Evolutionary conservation across 2,329 filamentous ascomycete species (phyloP), one percentile per base, ranked within the genome.

Genomic region (Oidium heveae): DNA sequence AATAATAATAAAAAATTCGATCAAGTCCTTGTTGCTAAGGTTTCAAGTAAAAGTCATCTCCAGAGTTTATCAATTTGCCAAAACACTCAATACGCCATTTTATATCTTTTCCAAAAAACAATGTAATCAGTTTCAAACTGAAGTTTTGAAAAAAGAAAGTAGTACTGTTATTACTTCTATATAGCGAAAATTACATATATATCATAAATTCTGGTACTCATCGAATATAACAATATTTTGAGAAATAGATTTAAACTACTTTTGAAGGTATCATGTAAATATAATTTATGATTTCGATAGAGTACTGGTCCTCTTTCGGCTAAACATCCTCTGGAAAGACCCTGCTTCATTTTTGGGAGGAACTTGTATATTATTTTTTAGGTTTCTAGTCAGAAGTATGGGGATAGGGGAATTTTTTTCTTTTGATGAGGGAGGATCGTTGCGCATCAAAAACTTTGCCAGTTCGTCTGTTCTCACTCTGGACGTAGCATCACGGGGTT

Each of bases 371-470:
- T 32, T 32, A 32, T 4, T 32, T 32, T 32, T 32, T 6, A 32
- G 7, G 7, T 32, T 32, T 32, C 9, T 32, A 8, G 7, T 28
- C 6, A 5, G 16, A 32, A 50, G 56, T 2, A 60, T 57, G 10
- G 55, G 36, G 36, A 62, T 61, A 10, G 58, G 55, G 43, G 58
- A 55, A 9, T 60, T 59, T 39, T 61, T 56, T 6, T 58, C 53
- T 33, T 58, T 57, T 9, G 44, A 55, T 44, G 53, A 58, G 5
- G 63, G 60, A 13, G 63, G 62, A 33, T 63, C 59, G 33, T 58
- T 60, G 12, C 55, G 55, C 53, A 58, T 59, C 10, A 91, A 68
- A 64, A 89, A 89, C 53, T 79, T 77, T 0, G 84, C 83, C 47
- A 89, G 67, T 53, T 86, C 83, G 57, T 59, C 58, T 56, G 62